Base-by-base conservation (phyloP, 768 basidiomycete species). In the Agaricus blazei region DNA sequence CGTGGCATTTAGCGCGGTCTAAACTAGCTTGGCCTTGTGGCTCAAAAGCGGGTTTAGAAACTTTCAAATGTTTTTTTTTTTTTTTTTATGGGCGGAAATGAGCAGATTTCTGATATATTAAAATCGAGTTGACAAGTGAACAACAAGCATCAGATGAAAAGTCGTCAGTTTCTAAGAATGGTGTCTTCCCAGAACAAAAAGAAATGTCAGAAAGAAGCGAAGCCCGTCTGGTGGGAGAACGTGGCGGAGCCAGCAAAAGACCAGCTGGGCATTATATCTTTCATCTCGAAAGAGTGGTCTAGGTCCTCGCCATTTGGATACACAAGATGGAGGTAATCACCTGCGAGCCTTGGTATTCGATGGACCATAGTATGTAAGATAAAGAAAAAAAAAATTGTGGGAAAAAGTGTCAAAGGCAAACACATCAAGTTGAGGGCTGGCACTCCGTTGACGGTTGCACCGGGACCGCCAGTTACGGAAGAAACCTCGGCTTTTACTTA, bases 261-360 rank as follows among this genome's bases (percentile, higher is more conserved):
- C 61, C 56, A 60, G 65, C 64, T 19, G 70, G 76, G 87, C 87
- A 90, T 90, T 90, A 87, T 82, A 81, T 81, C 80, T 78, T 72
- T 79, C 82, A 67, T 72, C 65, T 70, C 26, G 12, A 8, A 29
- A 53, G 59, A 71, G 65, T 68, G 12, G 36, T 90, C 82, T 89
- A 67, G 86, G 83, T 86, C 82, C 75, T 79, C 77, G 83, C 88
- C 88, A 90, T 91, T 89, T 83, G 75, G 85, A 75, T 68, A 67
- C 64, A 61, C 71, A 62, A 76, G 75, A 75, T 76, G 73, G 74
- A 54, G 65, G 62, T 61, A 53, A 48, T 60, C 64, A 60, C 71
- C 75, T 70, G 76, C 70, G 76, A 78, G 73, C 85, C 83, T 87
- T 86, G 87, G 83, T 87, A 76, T 66, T 45, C 76, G 77, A 78